Evolutionary conservation across 306 rosid genomes (phyloP).

Genomic region (Hippophae tibetana): DNA sequence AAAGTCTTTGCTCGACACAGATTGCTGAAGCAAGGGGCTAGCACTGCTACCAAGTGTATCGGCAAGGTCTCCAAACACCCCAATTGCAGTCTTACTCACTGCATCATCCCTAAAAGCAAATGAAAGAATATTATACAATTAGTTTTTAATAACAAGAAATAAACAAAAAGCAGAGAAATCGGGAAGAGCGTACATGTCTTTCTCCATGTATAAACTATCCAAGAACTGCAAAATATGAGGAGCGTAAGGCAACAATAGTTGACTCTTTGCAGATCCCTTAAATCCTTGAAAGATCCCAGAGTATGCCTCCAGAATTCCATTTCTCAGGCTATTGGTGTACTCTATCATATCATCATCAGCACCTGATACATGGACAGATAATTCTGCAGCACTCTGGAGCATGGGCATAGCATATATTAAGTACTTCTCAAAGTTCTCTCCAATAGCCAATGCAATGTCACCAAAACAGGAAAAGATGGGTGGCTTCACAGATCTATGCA

Average conservation of each 20-base stretch:
- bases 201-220: constrained; percentile 74
- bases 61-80: constrained; percentile 87
- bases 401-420: constrained; percentile 88
- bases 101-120: constrained; percentile 63
- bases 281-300: constrained; percentile 94
- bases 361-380: constrained; percentile 57
- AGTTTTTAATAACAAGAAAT: neutral
- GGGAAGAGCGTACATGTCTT: constrained; percentile 63
- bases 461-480: constrained; percentile 95
- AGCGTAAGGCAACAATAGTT: constrained; percentile 80
- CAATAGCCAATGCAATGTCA: constrained; percentile 91
- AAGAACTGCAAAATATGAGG: constrained; percentile 78
- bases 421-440: constrained; percentile 88
- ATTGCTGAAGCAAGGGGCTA: constrained; percentile 67
- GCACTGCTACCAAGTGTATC: constrained; percentile 74
- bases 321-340: constrained; percentile 85
- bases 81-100: constrained; percentile 80
- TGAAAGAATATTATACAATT: constrained; percentile 4
- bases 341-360: constrained; percentile 84
- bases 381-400: constrained; percentile 97
- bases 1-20: constrained; percentile 82
- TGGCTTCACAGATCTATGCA: constrained; percentile 93
- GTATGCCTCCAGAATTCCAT: constrained; percentile 88
- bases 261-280: constrained; percentile 77
- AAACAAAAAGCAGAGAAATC: constrained; percentile 3